phyloP scores from a whole-genome alignment of 2,329 filamentous ascomycete genomes.

The Apiospora phragmitis region DNA sequence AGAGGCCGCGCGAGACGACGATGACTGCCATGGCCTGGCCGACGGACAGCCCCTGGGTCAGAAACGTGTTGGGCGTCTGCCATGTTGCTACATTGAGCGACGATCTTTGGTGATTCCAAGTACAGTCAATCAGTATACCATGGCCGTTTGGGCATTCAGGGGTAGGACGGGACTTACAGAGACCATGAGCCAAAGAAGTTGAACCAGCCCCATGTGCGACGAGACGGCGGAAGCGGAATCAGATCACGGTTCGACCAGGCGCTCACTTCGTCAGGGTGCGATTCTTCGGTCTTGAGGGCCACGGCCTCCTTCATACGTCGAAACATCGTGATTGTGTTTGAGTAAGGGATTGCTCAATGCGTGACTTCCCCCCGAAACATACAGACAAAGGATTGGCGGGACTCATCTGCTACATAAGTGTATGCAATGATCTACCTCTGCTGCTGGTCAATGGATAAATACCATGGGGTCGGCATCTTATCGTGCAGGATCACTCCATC shows the following conservation, averaged over 20 bases:
- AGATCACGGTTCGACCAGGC: slow-evolving; percentile 49
- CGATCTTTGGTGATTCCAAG: slow-evolving; percentile 14
- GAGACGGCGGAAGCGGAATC: slow-evolving; percentile 37
- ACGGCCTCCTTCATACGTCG: slow-evolving; percentile 29
- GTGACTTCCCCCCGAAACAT: neutral
- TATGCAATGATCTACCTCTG: neutral
- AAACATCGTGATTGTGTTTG: slow-evolving; percentile 11
- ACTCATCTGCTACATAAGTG: neutral
- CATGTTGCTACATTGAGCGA: slow-evolving; percentile 41
- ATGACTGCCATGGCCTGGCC: slow-evolving; percentile 47
- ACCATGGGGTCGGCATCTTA: neutral
- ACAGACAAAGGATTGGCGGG: neutral
- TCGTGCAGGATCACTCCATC: neutral
- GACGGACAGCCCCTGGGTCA: slow-evolving; percentile 47
- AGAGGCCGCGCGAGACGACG: slow-evolving; percentile 40
- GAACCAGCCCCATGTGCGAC: slow-evolving; percentile 48
- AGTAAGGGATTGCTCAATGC: neutral
- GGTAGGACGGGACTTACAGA: slow-evolving; percentile 29
- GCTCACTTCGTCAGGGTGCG: slow-evolving; percentile 43
- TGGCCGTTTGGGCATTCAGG: slow-evolving; percentile 12
- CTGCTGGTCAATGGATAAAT: neutral
- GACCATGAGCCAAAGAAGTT: slow-evolving; percentile 43
- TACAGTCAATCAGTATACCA: neutral
- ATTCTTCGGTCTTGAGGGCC: slow-evolving; percentile 36
- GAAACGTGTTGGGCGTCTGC: slow-evolving; percentile 45